Evolutionary conservation across 2,329 filamentous ascomycete species (phyloP).

Genomic region (Daldinia sp.): DNA sequence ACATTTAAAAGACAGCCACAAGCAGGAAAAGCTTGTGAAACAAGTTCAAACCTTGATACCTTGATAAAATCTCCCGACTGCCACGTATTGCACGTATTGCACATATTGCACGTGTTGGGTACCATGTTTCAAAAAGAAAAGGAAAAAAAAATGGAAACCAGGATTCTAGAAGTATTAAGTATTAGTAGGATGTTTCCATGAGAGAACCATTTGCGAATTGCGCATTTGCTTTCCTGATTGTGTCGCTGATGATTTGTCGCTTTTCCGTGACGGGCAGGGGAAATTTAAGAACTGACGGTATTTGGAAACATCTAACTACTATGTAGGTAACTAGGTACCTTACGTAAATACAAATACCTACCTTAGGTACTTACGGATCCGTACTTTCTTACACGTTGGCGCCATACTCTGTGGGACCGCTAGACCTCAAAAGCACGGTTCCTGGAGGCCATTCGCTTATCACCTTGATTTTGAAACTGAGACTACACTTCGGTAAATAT

Average conservation of each 20-base stretch:
- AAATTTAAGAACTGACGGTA: not conserved
- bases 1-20: not conserved
- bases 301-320: not conserved
- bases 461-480: constrained; percentile 2
- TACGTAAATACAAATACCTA: not conserved
- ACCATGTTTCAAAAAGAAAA: not conserved
- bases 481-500: not conserved
- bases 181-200: constrained; percentile 3
- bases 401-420: not conserved
- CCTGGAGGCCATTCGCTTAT: not conserved
- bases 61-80: not conserved
- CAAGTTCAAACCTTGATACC: constrained; percentile 5
- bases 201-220: constrained; percentile 1
- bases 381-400: not conserved
- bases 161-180: constrained; percentile 13
- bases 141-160: not conserved
- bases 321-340: not conserved
- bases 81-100: constrained; percentile 14
- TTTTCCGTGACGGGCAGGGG: not conserved
- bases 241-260: not conserved
- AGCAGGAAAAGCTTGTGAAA: constrained; percentile 16
- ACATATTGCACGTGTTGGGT: constrained; percentile 2
- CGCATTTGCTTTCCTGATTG: not conserved
- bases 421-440: not conserved
- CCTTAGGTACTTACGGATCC: not conserved